These are phyloP conservation scores for Stachybotrys elegans DNA, from an alignment of 2,329 filamentous ascomycete genomes.

Conservation along the genomic window DNA sequence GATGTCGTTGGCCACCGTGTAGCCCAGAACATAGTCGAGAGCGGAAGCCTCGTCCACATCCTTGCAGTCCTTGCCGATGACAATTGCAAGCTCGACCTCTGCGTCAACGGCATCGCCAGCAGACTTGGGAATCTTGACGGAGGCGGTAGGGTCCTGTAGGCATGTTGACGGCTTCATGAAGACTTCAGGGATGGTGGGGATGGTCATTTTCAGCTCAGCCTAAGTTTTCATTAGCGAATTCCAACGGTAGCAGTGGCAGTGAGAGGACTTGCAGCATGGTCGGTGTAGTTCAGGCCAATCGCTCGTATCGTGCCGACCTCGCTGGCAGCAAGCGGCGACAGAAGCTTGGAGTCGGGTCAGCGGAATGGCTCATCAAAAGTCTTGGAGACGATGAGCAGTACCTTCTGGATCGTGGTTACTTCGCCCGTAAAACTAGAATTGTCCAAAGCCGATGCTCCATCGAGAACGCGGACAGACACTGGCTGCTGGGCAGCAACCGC, in stretches of 20 bases:
- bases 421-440: too few relatives aligned
- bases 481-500: too few relatives aligned
- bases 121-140: neutral
- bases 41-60: constrained; percentile 53
- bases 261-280: constrained; percentile 31
- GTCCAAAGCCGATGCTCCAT: too few relatives aligned
- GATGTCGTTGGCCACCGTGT: constrained; percentile 59
- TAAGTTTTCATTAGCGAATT: constrained; percentile 29
- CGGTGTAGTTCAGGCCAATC: constrained; percentile 49
- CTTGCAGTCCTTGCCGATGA: constrained; percentile 45
- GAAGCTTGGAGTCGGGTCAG: too few relatives aligned
- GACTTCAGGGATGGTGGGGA: constrained; percentile 50
- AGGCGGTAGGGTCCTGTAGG: too few relatives aligned
- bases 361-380: too few relatives aligned
- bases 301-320: constrained; percentile 52
- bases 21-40: constrained; percentile 56
- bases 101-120: constrained; percentile 50
- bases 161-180: constrained; percentile 39
- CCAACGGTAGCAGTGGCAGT: constrained; percentile 2
- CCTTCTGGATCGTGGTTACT: too few relatives aligned
- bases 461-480: too few relatives aligned
- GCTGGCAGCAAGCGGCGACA: constrained; percentile 34
- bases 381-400: too few relatives aligned
- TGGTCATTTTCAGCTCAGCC: constrained; percentile 44
- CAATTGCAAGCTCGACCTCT: constrained; percentile 53